Evolutionary conservation across 768 basidiomycete species (phyloP).

Genomic region (Pisolithus albus): DNA sequence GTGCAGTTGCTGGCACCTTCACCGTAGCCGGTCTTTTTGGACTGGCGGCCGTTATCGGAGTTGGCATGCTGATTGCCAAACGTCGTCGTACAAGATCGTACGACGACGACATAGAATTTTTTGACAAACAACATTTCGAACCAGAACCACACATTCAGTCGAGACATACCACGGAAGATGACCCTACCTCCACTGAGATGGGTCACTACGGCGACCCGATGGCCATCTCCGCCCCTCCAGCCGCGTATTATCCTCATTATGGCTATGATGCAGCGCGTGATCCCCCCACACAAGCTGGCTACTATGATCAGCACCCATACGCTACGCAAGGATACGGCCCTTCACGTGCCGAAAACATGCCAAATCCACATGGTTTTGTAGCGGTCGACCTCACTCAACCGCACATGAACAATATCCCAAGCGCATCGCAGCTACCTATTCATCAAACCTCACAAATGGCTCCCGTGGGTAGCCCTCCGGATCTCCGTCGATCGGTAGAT

Average conservation of each 20-base stretch:
- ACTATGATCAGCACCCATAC: conserved; percentile 20
- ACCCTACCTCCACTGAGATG: conserved; percentile 13
- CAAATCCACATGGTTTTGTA: conserved; percentile 10
- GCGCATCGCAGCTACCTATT: conserved; percentile 13
- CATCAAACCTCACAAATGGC: conserved; percentile 2
- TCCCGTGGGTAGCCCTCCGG: neutral
- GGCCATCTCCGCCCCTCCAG: conserved; percentile 9
- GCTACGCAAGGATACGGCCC: conserved; percentile 15
- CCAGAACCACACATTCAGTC: conserved; percentile 10
- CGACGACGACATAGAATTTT: conserved; percentile 25
- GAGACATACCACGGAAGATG: conserved; percentile 10
- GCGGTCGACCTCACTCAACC: conserved; percentile 7
- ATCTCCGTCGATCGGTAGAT: conserved; percentile 20
- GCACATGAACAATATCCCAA: conserved; percentile 4
- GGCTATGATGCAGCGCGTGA: conserved; percentile 8
- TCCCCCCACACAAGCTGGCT: conserved; percentile 7
- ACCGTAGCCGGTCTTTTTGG: conserved; percentile 33
- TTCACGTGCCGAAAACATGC: conserved; percentile 23
- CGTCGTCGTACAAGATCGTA: conserved; percentile 21
- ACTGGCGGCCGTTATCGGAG: conserved; percentile 26
- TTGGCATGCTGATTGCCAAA: conserved; percentile 22
- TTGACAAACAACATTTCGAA: conserved; percentile 16
- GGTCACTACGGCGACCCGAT: conserved; percentile 19
- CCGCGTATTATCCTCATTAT: conserved; percentile 19
- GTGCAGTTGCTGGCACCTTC: conserved; percentile 42